Evolutionary conservation across 164 flowering plant genomes (phyloP).

Genomic region (Malania oleifera): DNA sequence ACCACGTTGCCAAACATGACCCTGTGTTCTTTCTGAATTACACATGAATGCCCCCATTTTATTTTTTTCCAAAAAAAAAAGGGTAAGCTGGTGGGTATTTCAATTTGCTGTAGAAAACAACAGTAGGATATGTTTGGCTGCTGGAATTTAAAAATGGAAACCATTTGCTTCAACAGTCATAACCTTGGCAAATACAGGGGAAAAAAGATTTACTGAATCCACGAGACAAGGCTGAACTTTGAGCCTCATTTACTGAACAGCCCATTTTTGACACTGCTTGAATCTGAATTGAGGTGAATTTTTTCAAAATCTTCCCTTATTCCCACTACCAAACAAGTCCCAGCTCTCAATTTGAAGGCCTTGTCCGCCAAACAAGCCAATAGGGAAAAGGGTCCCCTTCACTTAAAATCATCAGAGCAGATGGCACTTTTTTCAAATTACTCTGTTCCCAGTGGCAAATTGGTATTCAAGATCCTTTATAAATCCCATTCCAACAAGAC

Average conservation of each 20-base stretch:
- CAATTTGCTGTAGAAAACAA: neutral
- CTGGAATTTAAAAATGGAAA: neutral
- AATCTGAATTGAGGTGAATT: no score
- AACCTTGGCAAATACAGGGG: no score
- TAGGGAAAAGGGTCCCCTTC: neutral
- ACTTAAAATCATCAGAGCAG: conserved; percentile 12
- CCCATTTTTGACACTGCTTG: no score
- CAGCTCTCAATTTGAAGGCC: neutral
- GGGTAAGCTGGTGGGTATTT: neutral
- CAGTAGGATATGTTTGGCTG: neutral
- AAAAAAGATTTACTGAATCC: no score
- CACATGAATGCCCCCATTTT: neutral
- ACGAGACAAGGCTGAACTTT: no score
- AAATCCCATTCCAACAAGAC: neutral
- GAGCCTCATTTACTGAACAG: no score
- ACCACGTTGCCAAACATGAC: neutral
- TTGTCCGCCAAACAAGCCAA: conserved; percentile 7
- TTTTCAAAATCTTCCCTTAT: no score
- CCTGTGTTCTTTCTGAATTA: neutral
- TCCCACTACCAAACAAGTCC: no score
- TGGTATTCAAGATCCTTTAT: conserved; percentile 29
- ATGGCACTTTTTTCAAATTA: conserved; percentile 14
- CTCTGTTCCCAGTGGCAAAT: conserved; percentile 19
- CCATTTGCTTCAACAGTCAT: neutral
- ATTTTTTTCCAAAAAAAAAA: no score